Evolutionary conservation across 108 stramenopile species (phyloP).

Genomic region (Nannochloropsis gaditana): DNA sequence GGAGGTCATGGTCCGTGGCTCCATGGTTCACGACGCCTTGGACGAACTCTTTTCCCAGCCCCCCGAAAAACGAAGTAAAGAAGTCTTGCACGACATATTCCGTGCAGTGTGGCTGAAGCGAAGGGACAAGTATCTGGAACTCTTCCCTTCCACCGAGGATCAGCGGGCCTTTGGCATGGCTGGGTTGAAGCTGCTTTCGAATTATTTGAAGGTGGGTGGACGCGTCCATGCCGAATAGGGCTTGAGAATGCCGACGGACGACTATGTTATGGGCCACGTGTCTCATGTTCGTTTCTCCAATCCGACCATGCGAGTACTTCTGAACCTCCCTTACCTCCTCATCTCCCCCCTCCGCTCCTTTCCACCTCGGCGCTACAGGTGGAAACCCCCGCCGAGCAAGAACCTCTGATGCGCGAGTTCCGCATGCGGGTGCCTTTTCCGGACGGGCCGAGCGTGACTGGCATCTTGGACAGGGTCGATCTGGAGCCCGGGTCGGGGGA

Average conservation of each 20-base stretch:
- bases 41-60: neutral
- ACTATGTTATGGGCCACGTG: no score
- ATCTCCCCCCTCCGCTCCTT: neutral
- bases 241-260: no score
- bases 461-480: neutral
- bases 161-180: constrained; percentile 16
- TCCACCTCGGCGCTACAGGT: neutral
- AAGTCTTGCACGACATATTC: neutral
- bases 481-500: neutral
- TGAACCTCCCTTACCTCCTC: neutral
- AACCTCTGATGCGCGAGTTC: neutral
- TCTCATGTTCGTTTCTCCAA: no score
- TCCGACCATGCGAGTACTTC: no score
- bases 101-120: neutral
- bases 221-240: no score
- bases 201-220: neutral
- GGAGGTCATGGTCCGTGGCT: constrained; percentile 11
- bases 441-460: constrained; percentile 2
- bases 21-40: neutral
- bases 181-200: neutral
- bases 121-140: neutral
- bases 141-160: neutral
- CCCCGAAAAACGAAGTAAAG: neutral
- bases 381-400: neutral
- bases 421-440: neutral